Evolutionary conservation across 192 early-diverging fungal species (phyloP), one percentile per base, ranked within the genome.

Genomic region (Obelidium mucronatum): DNA sequence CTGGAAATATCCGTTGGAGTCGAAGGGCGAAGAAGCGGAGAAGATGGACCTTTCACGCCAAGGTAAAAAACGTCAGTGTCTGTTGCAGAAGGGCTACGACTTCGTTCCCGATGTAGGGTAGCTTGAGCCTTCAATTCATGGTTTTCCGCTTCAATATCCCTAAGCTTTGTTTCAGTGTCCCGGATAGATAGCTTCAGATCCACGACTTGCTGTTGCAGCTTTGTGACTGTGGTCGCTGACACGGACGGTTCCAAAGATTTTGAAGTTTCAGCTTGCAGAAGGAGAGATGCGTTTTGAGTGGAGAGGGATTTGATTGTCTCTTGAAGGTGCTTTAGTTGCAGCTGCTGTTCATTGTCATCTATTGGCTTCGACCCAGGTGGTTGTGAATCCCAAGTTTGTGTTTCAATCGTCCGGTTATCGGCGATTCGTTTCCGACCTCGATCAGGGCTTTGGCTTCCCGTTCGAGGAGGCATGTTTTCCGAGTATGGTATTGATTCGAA

Each of bases 351-450:
- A 26, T 5, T 8, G 6, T 58, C 55, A 58, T 58, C 1, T 28
- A n/a, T 31, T 26, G 26, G 24, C 22, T 24, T 24, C 55, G 8
- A 31, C 55, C 26, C n/a, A n/a, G n/a, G n/a, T n/a, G n/a, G n/a
- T n/a, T n/a, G n/a, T n/a, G n/a, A n/a, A n/a, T 58, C 55, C 55
- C 55, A 58, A 11, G 55, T 58, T 24, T 58, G 55, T 8, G 55
- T 58, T 26, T 58, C 55, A 58, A 58, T 58, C 55, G 24, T 58
- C 0, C 55, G 24, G 5, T 6, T 26, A 0, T 58, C 55, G 24
- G 24, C 24, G 26, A 11, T 58, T 31, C 55, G 6, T 26, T 26
- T 8, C 8, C 55, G 55, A 48, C 44, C 44, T 48, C 19, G 0
- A 48, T 19, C 0, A 48, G 0, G 0, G 19, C 19, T 48, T 6